Evolutionary conservation across 148 eudicot genomes (phyloP), one percentile per base, ranked within the genome.

Genomic region (Persicaria tinctoria): DNA sequence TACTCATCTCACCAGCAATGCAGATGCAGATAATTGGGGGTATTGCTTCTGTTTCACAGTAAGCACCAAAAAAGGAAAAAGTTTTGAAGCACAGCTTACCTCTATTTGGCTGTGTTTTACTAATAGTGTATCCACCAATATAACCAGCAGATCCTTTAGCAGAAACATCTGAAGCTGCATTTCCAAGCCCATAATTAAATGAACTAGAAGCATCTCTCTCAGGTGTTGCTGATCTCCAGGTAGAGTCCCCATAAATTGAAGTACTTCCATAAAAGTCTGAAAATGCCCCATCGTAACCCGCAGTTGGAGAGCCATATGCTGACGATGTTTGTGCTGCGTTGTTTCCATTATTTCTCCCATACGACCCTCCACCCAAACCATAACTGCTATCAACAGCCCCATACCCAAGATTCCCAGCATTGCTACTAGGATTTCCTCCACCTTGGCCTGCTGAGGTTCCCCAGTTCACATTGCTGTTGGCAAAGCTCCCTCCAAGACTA

Each of bases 131-230:
- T 72, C 88, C 89, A 27, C 91, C 93, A 63, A 86, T 78, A 86
- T 78, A 84, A 81, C 84, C 79, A 51, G 93, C 83, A 76, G 91
- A 79, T 79, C 75, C 84, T 80, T 86, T 83, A 53, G 78, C 57
- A 44, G 86, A 82, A 56, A 83, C 76, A 79, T 87, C 93, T 57
- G 86, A 72, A 46, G 74, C 76, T 50, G 79, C 85, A 83, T 77
- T 82, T 46, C 86, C 89, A 48, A 89, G 82, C 72, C 91, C 93
- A 84, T 86, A 89, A 50, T 84, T 80, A 79, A 89, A 87, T 46
- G 93, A 84, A 73, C 86, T 81, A 73, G 89, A 78, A 56, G 74
- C 89, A 62, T 86, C 89, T 80, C 82, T 78, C 74, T 89, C 93
- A 73, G 85, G 81, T 73, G 88, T 82, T 73, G 80, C 80, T 75